Evolutionary conservation across 75 land plant species (phyloP).

Genomic region (Adiantum capillusveneris): DNA sequence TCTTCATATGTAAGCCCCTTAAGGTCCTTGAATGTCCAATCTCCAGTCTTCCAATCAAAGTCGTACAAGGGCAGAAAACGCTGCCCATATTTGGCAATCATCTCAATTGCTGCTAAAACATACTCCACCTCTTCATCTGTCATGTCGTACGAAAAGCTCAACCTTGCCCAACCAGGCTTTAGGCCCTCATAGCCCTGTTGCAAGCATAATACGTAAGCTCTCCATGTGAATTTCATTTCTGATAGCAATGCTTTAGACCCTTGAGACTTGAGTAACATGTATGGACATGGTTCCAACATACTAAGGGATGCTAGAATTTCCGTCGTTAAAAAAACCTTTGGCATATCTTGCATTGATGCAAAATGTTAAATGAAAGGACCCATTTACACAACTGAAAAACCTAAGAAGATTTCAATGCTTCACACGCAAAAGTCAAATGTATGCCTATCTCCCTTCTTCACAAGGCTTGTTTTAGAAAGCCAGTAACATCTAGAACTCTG

Average conservation of each 20-base stretch:
- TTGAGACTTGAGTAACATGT: background rate
- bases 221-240: background rate
- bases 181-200: slow-evolving; percentile 57
- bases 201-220: background rate
- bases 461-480: too few species aligned
- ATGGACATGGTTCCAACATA: too few species aligned
- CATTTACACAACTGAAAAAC: too few species aligned
- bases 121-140: slow-evolving; percentile 56
- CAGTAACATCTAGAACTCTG: too few species aligned
- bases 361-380: too few species aligned
- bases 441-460: too few species aligned
- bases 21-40: slow-evolving; percentile 43
- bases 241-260: background rate
- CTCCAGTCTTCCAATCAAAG: slow-evolving; percentile 52
- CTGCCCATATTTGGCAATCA: slow-evolving; percentile 51
- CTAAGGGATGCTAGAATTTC: too few species aligned
- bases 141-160: slow-evolving; percentile 72
- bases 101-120: slow-evolving; percentile 52
- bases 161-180: slow-evolving; percentile 78
- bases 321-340: too few species aligned
- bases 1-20: too few species aligned
- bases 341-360: too few species aligned
- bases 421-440: too few species aligned
- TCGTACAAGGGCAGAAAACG: slow-evolving; percentile 51
- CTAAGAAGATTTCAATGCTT: too few species aligned